phyloP scores from a whole-genome alignment of 1,139 yeast species.

The Magnusiomyces sp. region DNA sequence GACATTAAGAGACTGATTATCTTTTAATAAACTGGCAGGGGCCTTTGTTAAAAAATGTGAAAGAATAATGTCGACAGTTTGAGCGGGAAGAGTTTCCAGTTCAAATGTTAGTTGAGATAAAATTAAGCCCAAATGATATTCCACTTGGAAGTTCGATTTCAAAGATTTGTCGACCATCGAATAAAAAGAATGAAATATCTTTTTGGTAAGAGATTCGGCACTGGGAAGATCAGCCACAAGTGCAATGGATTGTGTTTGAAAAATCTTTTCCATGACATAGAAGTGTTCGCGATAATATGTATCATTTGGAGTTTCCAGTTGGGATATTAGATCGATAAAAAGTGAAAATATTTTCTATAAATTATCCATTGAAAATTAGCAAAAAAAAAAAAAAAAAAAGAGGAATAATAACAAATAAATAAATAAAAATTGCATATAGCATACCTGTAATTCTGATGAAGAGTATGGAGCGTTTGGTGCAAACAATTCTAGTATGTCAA shows the following conservation, averaged over 20 bases:
- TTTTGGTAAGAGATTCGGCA: slow-evolving; percentile 46
- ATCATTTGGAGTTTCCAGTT: slow-evolving; percentile 49
- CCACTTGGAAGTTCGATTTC: slow-evolving; percentile 24
- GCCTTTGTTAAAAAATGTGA: slow-evolving; percentile 42
- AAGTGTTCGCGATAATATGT: slow-evolving; percentile 61
- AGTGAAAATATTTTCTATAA: slow-evolving; percentile 8
- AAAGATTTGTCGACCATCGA: slow-evolving; percentile 34
- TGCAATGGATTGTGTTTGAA: slow-evolving; percentile 74
- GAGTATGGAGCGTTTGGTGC: slow-evolving; percentile 93
- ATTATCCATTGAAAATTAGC: slow-evolving; percentile 11
- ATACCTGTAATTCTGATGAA: slow-evolving; percentile 48
- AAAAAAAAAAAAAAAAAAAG: slow-evolving; percentile 40
- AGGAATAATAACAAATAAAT: not conserved
- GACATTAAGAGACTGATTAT: slow-evolving; percentile 24
- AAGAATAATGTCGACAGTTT: slow-evolving; percentile 54
- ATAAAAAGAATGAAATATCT: slow-evolving; percentile 57
- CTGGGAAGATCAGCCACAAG: slow-evolving; percentile 69
- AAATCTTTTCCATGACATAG: slow-evolving; percentile 57
- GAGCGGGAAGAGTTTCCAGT: slow-evolving; percentile 56
- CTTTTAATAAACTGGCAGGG: slow-evolving; percentile 29
- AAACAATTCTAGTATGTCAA: slow-evolving; percentile 66
- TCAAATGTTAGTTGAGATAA: slow-evolving; percentile 73
- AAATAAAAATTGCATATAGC: slow-evolving; percentile 3
- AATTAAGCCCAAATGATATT: slow-evolving; percentile 58
- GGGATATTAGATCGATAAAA: slow-evolving; percentile 54